Evolutionary conservation across 257 asterid species (phyloP), one percentile per base, ranked within the genome.

Genomic region (Gentiana straminea): DNA sequence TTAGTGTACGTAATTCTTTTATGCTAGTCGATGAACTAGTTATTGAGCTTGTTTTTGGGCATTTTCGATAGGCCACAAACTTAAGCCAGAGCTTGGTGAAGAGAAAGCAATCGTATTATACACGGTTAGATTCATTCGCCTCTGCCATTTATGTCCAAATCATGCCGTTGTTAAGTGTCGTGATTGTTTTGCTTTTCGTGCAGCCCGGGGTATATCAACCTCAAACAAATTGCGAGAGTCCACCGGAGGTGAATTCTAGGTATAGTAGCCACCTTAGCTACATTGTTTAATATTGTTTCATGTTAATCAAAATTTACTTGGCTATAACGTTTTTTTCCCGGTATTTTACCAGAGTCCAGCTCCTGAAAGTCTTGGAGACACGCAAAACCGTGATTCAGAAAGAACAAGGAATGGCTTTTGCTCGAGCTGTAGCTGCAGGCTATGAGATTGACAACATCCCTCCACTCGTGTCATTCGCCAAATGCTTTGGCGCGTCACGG

Each of bases 331-430:
- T 41, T 41, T 41, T 39, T 7, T 7, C 44, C 44, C 44, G 6
- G 6, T 10, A 1, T 41, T 41, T 4, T 4, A 7, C 65, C 77
- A 88, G 98, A 79, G 86, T 74, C 71, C 90, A 88, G 77, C 92
- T 92, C 65, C 60, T 87, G 80, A 92, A 88, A 79, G 94, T 88
- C 73, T 75, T 83, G 55, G 89, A 88, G 75, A 78, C 90, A 53
- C 95, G 98, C 68, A 88, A 81, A 74, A 71, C 63, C 36, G 80
- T 75, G 61, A 81, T 92, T 58, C 84, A 71, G 62, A 92, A 88
- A 52, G 95, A 92, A 73, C 98, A 88, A 73, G 95, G 94, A 52
- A 92, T 92, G 98, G 95, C 98, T 55, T 92, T 92, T 74, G 97
- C 97, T 58, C 94, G 95, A 72, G 95, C 98, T 59, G 89, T 80